Conservation (phyloP, 495 filamentous ascomycete genomes). For the Penicillium desertorum region DNA sequence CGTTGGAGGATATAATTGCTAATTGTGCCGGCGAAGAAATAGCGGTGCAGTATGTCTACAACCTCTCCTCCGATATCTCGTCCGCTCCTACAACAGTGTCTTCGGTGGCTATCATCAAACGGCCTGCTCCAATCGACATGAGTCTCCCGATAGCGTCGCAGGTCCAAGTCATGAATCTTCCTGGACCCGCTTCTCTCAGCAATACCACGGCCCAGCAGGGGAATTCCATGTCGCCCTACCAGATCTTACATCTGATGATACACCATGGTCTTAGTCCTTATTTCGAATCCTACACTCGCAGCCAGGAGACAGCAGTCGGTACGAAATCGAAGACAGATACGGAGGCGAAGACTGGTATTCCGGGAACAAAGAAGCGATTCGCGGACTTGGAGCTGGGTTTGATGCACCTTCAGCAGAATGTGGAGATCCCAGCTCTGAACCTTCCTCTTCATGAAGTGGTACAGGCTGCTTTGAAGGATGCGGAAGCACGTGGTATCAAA, state of each 20-base stretch:
- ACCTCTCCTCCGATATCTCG: conserved; percentile 75
- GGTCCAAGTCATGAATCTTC: conserved; percentile 88
- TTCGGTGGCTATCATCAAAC: conserved; percentile 86
- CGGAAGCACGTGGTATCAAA: conserved; percentile 60
- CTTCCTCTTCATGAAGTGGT: conserved; percentile 84
- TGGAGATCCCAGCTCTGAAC: conserved; percentile 89
- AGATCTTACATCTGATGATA: conserved; percentile 82
- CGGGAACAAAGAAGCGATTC: conserved; percentile 93
- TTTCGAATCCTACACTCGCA: conserved; percentile 91
- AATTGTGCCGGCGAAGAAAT: conserved; percentile 22
- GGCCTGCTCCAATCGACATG: conserved; percentile 80
- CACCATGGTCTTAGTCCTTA: conserved; percentile 87
- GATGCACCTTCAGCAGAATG: conserved; percentile 91
- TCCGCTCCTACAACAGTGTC: conserved; percentile 75
- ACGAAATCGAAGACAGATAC: conserved; percentile 71
- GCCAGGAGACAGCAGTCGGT: conserved; percentile 65
- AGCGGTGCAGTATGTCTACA: conserved; percentile 63
- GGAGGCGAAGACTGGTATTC: conserved; percentile 88
- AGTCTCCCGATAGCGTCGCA: conserved; percentile 75
- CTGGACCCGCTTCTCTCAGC: conserved; percentile 67
- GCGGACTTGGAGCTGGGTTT: conserved; percentile 90
- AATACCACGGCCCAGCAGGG: conserved; percentile 64
- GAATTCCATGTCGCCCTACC: conserved; percentile 77
- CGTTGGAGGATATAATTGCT: conserved; percentile 8
- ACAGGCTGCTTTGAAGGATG: conserved; percentile 76